Percentiles rank a stretch among this genome's conserved stretches.
phyloP scores from a whole-genome alignment of 2,329 filamentous ascomycete genomes.

The Fusarium sp. region DNA sequence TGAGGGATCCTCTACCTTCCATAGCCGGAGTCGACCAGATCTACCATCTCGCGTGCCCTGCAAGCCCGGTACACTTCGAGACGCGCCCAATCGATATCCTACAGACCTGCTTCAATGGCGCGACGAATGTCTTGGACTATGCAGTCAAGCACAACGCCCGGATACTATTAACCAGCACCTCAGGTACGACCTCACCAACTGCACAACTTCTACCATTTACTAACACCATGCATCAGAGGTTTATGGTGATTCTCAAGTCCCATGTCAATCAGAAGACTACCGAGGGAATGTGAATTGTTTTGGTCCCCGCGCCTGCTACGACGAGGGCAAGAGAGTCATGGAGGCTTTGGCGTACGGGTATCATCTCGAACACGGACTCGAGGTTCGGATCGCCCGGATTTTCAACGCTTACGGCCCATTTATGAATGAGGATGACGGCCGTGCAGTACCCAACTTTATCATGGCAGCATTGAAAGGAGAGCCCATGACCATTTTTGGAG shows the following conservation, averaged over 20 bases:
- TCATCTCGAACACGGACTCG: conserved; percentile 29
- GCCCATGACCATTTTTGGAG: conserved; percentile 32
- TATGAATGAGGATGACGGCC: conserved; percentile 25
- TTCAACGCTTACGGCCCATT: conserved; percentile 37
- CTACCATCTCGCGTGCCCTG: conserved; percentile 37
- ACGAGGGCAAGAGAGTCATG: conserved; percentile 55
- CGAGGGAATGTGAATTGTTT: conserved; percentile 57
- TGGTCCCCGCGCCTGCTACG: conserved; percentile 55
- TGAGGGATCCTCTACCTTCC: conserved; percentile 29
- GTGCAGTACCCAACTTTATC: conserved; percentile 38
- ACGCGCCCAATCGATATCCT: conserved; percentile 34
- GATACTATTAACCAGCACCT: conserved; percentile 31
- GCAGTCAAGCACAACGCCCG: conserved; percentile 33
- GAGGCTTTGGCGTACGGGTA: conserved; percentile 52
- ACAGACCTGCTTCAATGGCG: conserved; percentile 35
- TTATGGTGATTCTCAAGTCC: conserved; percentile 28
- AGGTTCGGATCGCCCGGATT: conserved; percentile 40
- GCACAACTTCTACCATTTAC: background rate
- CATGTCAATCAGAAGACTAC: conserved; percentile 44
- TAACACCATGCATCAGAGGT: conserved; percentile 13
- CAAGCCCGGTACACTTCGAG: conserved; percentile 33
- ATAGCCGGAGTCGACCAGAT: conserved; percentile 32
- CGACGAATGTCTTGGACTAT: conserved; percentile 31
- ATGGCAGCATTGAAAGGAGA: conserved; percentile 27
- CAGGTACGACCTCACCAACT: conserved; percentile 1